Evolutionary conservation across 2,329 filamentous ascomycete species (phyloP).

Genomic region (Colletotrichum siamense): DNA sequence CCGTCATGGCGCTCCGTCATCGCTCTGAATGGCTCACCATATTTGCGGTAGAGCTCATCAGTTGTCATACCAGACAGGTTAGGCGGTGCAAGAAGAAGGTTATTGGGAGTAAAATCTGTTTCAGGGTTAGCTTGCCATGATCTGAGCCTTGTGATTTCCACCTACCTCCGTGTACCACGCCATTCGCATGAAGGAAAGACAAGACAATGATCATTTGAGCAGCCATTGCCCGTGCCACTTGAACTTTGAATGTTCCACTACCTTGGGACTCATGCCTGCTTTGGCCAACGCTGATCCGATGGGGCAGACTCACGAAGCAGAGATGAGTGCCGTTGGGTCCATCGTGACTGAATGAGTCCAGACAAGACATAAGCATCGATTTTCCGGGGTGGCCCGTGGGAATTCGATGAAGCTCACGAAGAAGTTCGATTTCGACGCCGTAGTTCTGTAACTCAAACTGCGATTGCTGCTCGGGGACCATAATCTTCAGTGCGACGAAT

Average conservation of each 20-base stretch:
- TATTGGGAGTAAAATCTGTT: neutral
- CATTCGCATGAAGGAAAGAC: neutral
- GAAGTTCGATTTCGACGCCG: neutral
- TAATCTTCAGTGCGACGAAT: accelerated
- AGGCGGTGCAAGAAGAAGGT: neutral
- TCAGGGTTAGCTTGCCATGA: neutral
- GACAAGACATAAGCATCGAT: neutral
- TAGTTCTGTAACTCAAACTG: neutral
- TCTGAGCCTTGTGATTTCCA: too few species aligned
- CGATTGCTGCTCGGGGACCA: neutral
- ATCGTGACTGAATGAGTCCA: neutral
- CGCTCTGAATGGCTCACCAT: neutral
- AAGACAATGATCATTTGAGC: neutral
- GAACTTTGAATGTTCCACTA: accelerated
- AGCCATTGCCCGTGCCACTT: neutral
- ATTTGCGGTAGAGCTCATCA: neutral
- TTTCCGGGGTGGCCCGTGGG: neutral
- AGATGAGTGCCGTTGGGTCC: neutral
- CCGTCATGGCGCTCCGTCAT: neutral
- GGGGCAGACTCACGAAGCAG: neutral
- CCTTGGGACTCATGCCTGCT: neutral
- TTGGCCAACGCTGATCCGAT: neutral
- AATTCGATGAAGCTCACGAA: neutral
- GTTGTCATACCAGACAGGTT: accelerated
- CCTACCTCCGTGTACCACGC: neutral